A percentile compares a stretch with the other conserved stretches of the same genome.
phyloP scores from a whole-genome alignment of 2,329 filamentous ascomycete genomes.

The Nemania sp. region DNA sequence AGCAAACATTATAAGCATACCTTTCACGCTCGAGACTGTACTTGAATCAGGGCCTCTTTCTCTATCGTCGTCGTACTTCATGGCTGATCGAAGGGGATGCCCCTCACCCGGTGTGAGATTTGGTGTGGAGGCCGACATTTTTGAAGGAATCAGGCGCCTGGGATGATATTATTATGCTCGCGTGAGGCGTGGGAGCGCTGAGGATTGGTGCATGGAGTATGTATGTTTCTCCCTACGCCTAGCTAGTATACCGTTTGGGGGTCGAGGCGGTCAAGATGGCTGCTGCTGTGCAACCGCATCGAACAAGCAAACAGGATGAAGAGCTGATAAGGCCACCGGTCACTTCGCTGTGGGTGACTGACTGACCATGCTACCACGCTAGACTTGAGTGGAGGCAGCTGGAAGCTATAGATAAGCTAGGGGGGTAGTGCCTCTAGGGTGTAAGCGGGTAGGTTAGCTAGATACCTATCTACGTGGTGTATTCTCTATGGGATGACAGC shows the following conservation, averaged over 20 bases:
- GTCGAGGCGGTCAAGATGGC: no score
- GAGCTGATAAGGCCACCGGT: conserved; percentile 19
- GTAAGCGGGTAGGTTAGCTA: no score
- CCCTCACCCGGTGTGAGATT: conserved; percentile 40
- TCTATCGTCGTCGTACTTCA: conserved; percentile 51
- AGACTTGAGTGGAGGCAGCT: conserved; percentile 3
- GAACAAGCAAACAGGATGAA: neutral
- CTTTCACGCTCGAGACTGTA: conserved; percentile 44
- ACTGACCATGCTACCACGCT: neutral
- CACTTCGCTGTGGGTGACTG: no score
- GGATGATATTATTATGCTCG: conserved; percentile 5
- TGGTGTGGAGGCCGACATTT: conserved; percentile 47
- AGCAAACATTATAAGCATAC: conserved; percentile 41
- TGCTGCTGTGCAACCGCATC: no score
- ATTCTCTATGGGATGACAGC: neutral
- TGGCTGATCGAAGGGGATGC: conserved; percentile 48
- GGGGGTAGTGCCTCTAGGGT: neutral
- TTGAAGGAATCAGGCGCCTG: conserved; percentile 17
- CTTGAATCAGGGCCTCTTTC: conserved; percentile 44
- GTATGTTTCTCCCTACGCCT: no score
- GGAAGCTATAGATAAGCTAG: conserved; percentile 25
- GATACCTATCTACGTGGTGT: no score
- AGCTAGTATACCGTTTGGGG: no score
- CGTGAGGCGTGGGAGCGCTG: conserved; percentile 11
- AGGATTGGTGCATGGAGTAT: neutral